Base-by-base conservation (phyloP, 2,329 filamentous ascomycete genomes). In the Fusarium albidum region DNA sequence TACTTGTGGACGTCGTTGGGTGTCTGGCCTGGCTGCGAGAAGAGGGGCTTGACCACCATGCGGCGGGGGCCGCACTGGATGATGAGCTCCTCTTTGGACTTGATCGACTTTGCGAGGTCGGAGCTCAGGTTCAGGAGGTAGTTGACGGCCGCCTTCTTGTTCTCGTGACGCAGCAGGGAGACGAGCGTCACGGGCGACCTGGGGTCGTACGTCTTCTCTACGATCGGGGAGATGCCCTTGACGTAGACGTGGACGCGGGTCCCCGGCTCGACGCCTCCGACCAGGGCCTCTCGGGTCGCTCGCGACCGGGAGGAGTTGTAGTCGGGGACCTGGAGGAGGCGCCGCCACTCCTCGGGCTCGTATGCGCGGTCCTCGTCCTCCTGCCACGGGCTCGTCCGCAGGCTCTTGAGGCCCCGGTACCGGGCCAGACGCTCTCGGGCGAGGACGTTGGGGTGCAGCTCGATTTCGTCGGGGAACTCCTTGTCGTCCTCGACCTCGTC, bases 1-100 rank as follows among this genome's bases (percentile, higher is more conserved):
- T 92, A 98, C 74, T 99, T 99, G 82, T 98, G 93, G 12, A 99
- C 93, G 69, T 99, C 89, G 77, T 98, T 98, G 40, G 92, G 91
- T 1, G 94, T 97, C 69, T 89, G 92, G 50, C 93, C 94, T n/a
- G 85, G 81, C 69, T 91, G 86, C 0, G 93, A 97, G 79, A 94
- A 97, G 38, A 98, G 80, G 10, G 95, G 95, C 68, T 95, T 94
- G 75, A 97, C 86, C 53, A 93, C 78, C 68, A 97, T 87, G 43
- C 95, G 86, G 44, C 95, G 88, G 10, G 94, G 87, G 17, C 95
- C 95, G 70, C 91, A 96, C 75, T 98, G 95, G 49, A 96, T 83
- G 56, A 99, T 88, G 56, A 99, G 79, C 71, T 96, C 90, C 66
- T 95, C 90, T 80, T 99, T 99, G 25, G 92, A 88, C 76, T 92